Conservation (phyloP, 345 rosid genomes). For the Ailanthus altissimus region DNA sequence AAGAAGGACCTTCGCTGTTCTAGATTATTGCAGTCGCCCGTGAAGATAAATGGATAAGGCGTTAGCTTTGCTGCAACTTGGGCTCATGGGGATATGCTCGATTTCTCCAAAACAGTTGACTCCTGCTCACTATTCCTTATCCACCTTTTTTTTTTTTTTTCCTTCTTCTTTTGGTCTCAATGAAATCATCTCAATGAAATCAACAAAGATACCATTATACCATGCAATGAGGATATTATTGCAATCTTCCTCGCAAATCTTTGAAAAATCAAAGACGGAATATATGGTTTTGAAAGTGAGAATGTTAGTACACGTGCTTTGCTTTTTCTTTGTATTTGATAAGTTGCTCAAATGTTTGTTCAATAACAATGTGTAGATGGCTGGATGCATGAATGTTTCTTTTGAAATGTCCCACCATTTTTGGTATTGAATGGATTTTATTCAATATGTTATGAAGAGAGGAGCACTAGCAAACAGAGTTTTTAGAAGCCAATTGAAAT, state of each 20-base stretch:
- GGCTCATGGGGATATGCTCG: constrained; percentile 21
- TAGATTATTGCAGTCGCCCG: neutral
- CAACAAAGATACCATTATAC: constrained; percentile 23
- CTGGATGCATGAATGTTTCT: neutral
- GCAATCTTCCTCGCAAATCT: constrained; percentile 26
- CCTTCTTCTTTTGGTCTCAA: constrained; percentile 1
- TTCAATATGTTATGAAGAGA: neutral
- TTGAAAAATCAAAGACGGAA: constrained; percentile 34
- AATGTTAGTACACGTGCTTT: neutral
- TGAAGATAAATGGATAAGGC: constrained; percentile 33
- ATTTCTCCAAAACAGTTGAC: constrained; percentile 21
- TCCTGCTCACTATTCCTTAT: neutral
- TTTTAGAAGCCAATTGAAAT: neutral
- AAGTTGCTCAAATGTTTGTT: neutral
- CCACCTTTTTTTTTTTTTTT: neutral
- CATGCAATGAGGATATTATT: constrained; percentile 11
- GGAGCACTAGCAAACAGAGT: neutral
- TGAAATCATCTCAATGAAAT: constrained; percentile 23
- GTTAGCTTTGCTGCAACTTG: constrained; percentile 30
- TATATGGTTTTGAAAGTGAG: constrained; percentile 16
- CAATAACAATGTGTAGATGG: neutral
- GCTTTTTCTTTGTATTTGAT: neutral
- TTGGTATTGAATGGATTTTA: neutral
- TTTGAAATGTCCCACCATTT: neutral
- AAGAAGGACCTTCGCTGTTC: constrained; percentile 16